These are phyloP conservation scores for Piper betle DNA, from an alignment of 164 flowering plant genomes.

Conservation along the genomic window DNA sequence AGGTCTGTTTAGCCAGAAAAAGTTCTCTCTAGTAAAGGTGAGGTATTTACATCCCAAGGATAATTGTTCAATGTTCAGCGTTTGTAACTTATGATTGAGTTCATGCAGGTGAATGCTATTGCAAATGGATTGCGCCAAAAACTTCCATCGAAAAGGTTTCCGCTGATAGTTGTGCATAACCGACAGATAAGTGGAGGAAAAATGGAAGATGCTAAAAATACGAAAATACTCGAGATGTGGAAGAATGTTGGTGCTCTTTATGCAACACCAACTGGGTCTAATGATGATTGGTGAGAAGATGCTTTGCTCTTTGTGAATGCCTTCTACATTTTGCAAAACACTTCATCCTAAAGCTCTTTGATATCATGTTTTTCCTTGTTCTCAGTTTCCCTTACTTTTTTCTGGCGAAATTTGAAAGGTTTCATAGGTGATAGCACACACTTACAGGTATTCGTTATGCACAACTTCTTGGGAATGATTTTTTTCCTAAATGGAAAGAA, in stretches of 20 bases:
- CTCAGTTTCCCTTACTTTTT: constrained; percentile 1
- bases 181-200: constrained; percentile 46
- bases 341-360: no score
- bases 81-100: not conserved
- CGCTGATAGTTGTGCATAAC: constrained; percentile 70
- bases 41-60: constrained; percentile 6
- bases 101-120: constrained; percentile 51
- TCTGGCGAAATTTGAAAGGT: constrained; percentile 5
- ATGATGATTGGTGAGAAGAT: constrained; percentile 86
- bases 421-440: constrained; percentile 18
- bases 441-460: constrained; percentile 93
- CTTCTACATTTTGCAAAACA: no score
- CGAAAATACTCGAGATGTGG: constrained; percentile 61
- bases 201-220: constrained; percentile 52
- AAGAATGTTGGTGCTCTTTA: constrained; percentile 71
- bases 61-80: not conserved
- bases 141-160: constrained; percentile 77
- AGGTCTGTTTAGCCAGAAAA: constrained; percentile 51
- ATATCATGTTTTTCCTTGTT: not conserved
- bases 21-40: constrained; percentile 52
- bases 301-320: not conserved
- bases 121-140: constrained; percentile 71
- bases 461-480: constrained; percentile 77
- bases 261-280: constrained; percentile 88
- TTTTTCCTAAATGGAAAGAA: constrained; percentile 94